These are phyloP conservation scores for Tylopilus subfusipes DNA, from an alignment of 768 basidiomycete species.

Conservation along the genomic window DNA sequence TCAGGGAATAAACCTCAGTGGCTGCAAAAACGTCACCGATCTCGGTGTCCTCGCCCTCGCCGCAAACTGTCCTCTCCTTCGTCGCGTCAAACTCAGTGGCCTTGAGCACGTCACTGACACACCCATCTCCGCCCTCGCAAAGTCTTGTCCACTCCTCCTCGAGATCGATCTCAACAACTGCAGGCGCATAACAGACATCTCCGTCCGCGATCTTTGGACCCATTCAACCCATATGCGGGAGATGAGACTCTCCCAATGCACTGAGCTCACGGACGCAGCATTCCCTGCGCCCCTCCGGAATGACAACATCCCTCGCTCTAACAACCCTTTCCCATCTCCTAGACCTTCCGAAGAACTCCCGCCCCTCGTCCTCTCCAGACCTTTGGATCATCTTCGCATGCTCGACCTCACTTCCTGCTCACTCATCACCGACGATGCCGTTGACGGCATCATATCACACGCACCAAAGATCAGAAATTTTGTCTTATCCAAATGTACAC, in stretches of 20 bases:
- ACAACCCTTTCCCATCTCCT: conserved; percentile 42
- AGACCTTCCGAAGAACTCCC: conserved; percentile 45
- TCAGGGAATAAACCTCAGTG: conserved; percentile 89
- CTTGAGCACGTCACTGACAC: conserved; percentile 72
- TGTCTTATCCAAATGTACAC: conserved; percentile 78
- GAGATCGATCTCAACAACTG: conserved; percentile 94
- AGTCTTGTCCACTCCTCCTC: conserved; percentile 78
- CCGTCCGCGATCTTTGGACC: conserved; percentile 82
- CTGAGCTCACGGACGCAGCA: conserved; percentile 73
- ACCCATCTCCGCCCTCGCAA: conserved; percentile 72
- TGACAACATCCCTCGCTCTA: conserved; percentile 34
- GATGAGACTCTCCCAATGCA: conserved; percentile 79
- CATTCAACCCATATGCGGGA: conserved; percentile 84
- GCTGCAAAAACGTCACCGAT: conserved; percentile 80
- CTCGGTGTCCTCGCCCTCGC: conserved; percentile 75
- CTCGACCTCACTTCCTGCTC: conserved; percentile 88
- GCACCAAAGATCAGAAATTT: conserved; percentile 84
- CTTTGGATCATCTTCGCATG: conserved; percentile 86
- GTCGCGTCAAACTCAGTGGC: conserved; percentile 86
- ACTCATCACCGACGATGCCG: conserved; percentile 74
- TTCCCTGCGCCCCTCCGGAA: conserved; percentile 70
- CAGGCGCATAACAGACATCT: conserved; percentile 67
- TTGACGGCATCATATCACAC: conserved; percentile 78
- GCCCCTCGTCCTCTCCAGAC: conserved; percentile 59
- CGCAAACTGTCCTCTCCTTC: conserved; percentile 65